These are phyloP conservation scores for Naegleria gruberi DNA, from an alignment of 208 protist species.

Conservation along the genomic window DNA sequence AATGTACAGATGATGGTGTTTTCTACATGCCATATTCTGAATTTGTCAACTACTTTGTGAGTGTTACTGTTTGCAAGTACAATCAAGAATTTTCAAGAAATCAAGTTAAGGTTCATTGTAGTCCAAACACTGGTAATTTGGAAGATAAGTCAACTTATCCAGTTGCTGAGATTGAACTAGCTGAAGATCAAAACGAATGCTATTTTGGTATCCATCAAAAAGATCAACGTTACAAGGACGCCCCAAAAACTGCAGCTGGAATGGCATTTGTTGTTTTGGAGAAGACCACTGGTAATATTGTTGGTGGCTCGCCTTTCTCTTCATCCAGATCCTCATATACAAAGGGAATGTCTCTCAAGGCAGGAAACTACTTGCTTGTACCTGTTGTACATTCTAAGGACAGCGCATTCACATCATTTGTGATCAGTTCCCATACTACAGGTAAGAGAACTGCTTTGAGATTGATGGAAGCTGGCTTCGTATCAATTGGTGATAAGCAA, in stretches of 20 bases:
- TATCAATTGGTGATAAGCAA: background rate
- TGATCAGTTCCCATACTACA: background rate
- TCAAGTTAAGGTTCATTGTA: background rate
- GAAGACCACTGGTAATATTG: background rate
- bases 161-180: background rate
- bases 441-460: background rate
- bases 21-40: background rate
- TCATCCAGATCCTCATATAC: background rate
- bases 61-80: background rate
- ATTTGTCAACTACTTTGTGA: background rate
- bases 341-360: background rate
- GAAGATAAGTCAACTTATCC: background rate
- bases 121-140: background rate
- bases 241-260: background rate
- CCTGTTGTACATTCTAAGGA: background rate
- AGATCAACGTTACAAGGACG: background rate
- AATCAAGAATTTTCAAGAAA: background rate
- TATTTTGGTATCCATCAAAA: background rate
- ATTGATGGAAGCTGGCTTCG: background rate
- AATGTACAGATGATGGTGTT: background rate
- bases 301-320: background rate
- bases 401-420: background rate
- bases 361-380: background rate
- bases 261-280: background rate
- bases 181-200: background rate